These are phyloP conservation scores for Torrubiellomyces zombiae DNA, from an alignment of 2,329 filamentous ascomycete species.

Conservation along the genomic window DNA sequence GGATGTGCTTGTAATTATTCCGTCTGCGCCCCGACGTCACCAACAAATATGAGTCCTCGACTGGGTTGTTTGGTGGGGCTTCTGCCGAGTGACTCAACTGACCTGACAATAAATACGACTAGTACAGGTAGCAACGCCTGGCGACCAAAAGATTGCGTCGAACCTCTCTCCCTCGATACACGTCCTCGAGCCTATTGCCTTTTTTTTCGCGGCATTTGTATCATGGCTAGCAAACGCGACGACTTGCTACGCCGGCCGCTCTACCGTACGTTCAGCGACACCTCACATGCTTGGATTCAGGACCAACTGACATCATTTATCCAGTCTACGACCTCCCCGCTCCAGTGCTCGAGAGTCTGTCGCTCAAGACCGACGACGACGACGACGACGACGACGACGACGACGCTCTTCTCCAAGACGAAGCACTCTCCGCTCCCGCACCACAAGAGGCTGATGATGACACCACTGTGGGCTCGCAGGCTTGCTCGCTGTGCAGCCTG, in stretches of 20 bases:
- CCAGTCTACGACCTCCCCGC: conserved; percentile 69
- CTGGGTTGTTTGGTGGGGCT: conserved; percentile 1
- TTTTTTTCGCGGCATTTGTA: too few species aligned
- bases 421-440: background rate
- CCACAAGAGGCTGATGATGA: conserved; percentile 2
- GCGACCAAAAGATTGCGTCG: too few species aligned
- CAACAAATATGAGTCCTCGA: too few species aligned
- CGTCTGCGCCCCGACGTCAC: too few species aligned
- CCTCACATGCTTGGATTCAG: background rate
- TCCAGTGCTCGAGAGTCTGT: conserved; percentile 53
- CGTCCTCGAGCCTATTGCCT: too few species aligned
- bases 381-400: conserved; percentile 7
- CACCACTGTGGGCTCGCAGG: conserved; percentile 50
- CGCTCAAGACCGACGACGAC: conserved; percentile 22
- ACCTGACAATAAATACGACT: too few species aligned
- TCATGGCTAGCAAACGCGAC: conserved; percentile 12
- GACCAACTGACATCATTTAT: conserved; percentile 2
- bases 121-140: too few species aligned
- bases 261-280: conserved; percentile 23
- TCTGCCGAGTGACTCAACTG: conserved; percentile 3
- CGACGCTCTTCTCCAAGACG: conserved; percentile 3
- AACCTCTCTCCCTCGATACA: too few species aligned
- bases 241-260: conserved; percentile 33
- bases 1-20: too few species aligned
- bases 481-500: conserved; percentile 67